These are phyloP conservation scores for Cinchona pubescens DNA, from an alignment of 257 asterid species.

Conservation along the genomic window DNA sequence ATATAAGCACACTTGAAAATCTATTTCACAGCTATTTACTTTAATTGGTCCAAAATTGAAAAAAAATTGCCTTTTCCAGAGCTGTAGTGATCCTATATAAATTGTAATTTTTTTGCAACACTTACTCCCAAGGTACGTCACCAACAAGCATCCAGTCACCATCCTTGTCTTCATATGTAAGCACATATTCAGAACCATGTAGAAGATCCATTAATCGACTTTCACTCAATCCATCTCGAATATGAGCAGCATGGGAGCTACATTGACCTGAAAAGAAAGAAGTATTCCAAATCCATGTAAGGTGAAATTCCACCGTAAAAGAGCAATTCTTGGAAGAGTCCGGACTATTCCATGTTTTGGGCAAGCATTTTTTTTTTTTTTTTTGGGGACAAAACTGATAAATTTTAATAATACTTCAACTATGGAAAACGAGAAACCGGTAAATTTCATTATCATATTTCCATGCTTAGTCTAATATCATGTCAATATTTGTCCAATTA, in stretches of 20 bases:
- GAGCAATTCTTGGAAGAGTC: too few relatives aligned
- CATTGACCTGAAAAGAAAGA: constrained; percentile 28
- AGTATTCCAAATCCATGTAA: background rate
- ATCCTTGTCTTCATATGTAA: constrained; percentile 89
- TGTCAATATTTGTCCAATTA: background rate
- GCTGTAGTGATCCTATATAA: background rate
- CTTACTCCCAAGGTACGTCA: constrained; percentile 95
- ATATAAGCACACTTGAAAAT: background rate
- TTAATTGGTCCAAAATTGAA: background rate
- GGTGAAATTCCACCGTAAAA: background rate
- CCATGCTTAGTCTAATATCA: background rate
- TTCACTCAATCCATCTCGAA: constrained; percentile 45
- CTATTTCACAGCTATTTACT: background rate
- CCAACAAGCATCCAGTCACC: constrained; percentile 99
- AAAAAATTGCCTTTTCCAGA: background rate
- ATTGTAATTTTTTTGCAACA: background rate
- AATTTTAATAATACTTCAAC: background rate
- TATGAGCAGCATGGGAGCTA: constrained; percentile 29
- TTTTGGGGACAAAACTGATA: background rate
- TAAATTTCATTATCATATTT: too few relatives aligned
- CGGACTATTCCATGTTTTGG: background rate
- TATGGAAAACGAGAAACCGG: background rate
- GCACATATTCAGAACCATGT: constrained; percentile 79
- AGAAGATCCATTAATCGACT: constrained; percentile 67
- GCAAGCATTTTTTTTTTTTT: too few relatives aligned